These are phyloP conservation scores for Tylopilus rubrobrunneus DNA, from an alignment of 768 basidiomycete genomes.

Conservation along the genomic window DNA sequence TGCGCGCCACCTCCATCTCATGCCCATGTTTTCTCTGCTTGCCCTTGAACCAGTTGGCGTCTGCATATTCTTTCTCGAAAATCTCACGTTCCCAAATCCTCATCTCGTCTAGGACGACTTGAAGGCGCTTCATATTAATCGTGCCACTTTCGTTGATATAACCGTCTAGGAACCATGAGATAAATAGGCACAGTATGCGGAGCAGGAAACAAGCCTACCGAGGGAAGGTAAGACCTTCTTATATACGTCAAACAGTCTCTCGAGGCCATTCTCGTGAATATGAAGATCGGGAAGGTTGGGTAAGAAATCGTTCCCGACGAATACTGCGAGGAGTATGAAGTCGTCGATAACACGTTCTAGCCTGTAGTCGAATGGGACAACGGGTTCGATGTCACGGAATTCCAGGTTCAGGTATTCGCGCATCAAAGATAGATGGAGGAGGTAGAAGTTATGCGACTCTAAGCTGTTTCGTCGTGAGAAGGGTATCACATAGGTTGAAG, in stretches of 20 bases:
- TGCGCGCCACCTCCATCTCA: constrained; percentile 59
- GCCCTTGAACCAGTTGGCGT: constrained; percentile 90
- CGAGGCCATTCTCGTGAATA: constrained; percentile 95
- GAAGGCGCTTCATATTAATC: constrained; percentile 77
- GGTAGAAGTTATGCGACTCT: constrained; percentile 88
- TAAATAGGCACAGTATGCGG: not conserved
- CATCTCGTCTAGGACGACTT: constrained; percentile 87
- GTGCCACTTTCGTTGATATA: constrained; percentile 89
- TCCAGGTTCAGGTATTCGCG: constrained; percentile 98
- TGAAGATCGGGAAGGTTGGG: constrained; percentile 96
- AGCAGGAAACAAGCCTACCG: constrained; percentile 37
- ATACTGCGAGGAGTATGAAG: constrained; percentile 94
- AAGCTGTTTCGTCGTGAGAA: constrained; percentile 34
- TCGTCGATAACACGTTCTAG: constrained; percentile 97
- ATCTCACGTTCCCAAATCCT: constrained; percentile 82
- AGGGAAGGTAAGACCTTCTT: constrained; percentile 83
- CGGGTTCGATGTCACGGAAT: constrained; percentile 68
- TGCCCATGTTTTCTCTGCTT: constrained; percentile 77
- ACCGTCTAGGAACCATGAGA: constrained; percentile 52
- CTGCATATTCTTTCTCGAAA: constrained; percentile 89
- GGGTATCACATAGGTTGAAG: not conserved
- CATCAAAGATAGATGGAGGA: constrained; percentile 90
- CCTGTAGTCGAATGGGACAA: constrained; percentile 76
- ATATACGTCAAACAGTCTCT: constrained; percentile 91
- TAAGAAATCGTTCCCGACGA: constrained; percentile 96